Evolutionary conservation across 257 asterid genomes (phyloP).

Genomic region (Solanum medicagineum): DNA sequence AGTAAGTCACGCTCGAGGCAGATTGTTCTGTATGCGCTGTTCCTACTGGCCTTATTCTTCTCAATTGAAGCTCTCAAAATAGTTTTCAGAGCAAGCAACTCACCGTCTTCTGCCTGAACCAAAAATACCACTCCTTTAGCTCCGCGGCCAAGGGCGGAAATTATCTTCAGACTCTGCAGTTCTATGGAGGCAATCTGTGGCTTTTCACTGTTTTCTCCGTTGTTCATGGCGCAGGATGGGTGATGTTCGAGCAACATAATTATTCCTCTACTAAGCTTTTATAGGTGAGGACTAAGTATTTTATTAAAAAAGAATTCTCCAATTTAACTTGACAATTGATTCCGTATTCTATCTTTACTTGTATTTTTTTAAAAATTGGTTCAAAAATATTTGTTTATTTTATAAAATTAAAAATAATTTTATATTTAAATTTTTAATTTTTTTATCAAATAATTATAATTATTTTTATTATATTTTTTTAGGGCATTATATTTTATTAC

Average conservation of each 20-base stretch:
- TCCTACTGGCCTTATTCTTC: constrained; percentile 18
- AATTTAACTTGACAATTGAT: no score
- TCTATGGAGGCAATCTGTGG: constrained; percentile 13
- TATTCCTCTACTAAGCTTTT: neutral
- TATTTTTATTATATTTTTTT: no score
- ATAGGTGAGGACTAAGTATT: neutral
- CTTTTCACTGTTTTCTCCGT: constrained; percentile 1
- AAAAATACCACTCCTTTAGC: constrained; percentile 90
- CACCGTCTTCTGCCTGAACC: constrained; percentile 37
- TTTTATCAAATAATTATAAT: no score
- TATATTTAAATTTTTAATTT: no score
- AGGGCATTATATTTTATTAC: no score
- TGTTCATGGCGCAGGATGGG: constrained; percentile 30
- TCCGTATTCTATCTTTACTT: no score
- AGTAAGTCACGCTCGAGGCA: constrained; percentile 56
- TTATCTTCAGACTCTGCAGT: constrained; percentile 37
- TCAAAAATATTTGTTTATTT: no score
- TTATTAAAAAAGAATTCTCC: no score
- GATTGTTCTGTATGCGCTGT: constrained; percentile 36
- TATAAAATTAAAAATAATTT: no score
- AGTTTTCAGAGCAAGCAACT: constrained; percentile 61
- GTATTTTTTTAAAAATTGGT: no score
- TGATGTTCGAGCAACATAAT: neutral
- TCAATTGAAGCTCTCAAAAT: constrained; percentile 51
- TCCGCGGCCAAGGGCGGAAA: constrained; percentile 83